Percentiles rank a stretch among this genome's conserved stretches.
Evolutionary conservation across 306 rosid genomes (phyloP).

Genomic region (Pachyrhizus erosus): DNA sequence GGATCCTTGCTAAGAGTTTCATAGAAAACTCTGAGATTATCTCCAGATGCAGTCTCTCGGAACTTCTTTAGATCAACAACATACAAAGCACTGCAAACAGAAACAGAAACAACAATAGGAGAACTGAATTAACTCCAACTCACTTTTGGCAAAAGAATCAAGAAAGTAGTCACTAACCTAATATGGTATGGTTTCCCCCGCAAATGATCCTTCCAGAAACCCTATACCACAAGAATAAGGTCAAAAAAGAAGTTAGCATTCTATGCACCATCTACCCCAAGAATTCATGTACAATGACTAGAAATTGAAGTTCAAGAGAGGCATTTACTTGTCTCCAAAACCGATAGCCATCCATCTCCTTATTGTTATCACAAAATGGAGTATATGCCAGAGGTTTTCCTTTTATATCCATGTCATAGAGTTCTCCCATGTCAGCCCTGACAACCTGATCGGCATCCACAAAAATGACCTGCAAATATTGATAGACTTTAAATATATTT

Average conservation of each 20-base stretch:
- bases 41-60: conserved; percentile 98
- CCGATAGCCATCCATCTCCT: conserved; percentile 98
- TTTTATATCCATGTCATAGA: conserved; percentile 94
- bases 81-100: conserved; percentile 83
- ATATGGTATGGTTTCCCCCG: conserved; percentile 94
- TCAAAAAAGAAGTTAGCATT: conserved; percentile 32
- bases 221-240: conserved; percentile 59
- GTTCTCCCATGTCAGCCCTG: conserved; percentile 98
- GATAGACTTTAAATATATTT: conserved; percentile 41
- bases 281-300: not conserved
- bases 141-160: conserved; percentile 12
- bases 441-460: conserved; percentile 98
- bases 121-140: conserved; percentile 28
- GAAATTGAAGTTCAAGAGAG: conserved; percentile 33
- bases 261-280: conserved; percentile 33
- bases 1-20: conserved; percentile 99
- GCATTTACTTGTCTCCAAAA: conserved; percentile 96
- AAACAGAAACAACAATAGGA: conserved; percentile 32
- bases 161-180: conserved; percentile 59
- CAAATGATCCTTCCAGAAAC: conserved; percentile 98
- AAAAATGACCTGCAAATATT: conserved; percentile 86
- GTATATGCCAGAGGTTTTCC: conserved; percentile 97
- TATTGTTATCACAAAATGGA: conserved; percentile 97
- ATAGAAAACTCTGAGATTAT: conserved; percentile 97
- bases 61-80: conserved; percentile 96